Evolutionary conservation across 305 asterid genomes (phyloP).

Genomic region (Ilex paraguariensis): DNA sequence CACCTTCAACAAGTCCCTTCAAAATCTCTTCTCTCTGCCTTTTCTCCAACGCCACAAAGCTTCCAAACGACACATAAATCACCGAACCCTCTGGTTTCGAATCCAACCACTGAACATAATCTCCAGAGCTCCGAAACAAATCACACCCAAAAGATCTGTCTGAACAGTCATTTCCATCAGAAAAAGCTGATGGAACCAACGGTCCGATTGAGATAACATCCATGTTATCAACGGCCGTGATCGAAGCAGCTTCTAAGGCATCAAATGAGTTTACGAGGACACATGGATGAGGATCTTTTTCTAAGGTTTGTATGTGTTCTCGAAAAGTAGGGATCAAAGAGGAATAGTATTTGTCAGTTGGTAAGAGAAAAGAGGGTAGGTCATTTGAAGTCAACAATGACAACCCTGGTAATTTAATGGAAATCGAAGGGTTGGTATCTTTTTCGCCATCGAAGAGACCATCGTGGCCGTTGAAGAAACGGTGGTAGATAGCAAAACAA

Average conservation of each 20-base stretch:
- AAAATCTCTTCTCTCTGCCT: slow-evolving; percentile 50
- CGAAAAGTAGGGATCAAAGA: slow-evolving; percentile 18
- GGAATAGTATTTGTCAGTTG: slow-evolving; percentile 6
- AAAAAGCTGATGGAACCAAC: slow-evolving; percentile 39
- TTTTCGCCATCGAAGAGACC: slow-evolving; percentile 11
- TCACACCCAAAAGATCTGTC: slow-evolving; percentile 46
- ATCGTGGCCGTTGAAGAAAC: slow-evolving; percentile 19
- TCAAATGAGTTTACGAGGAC: slow-evolving; percentile 45
- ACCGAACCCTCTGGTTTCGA: slow-evolving; percentile 29
- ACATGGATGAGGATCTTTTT: slow-evolving; percentile 24
- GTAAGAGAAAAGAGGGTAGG: slow-evolving; percentile 37
- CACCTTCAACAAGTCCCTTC: slow-evolving; percentile 26
- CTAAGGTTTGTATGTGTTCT: slow-evolving; percentile 37
- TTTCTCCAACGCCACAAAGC: slow-evolving; percentile 27
- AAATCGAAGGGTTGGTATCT: slow-evolving; percentile 10
- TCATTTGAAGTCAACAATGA: slow-evolving; percentile 35
- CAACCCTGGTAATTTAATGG: slow-evolving; percentile 26
- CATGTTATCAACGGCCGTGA: slow-evolving; percentile 18
- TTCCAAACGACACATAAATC: slow-evolving; percentile 57
- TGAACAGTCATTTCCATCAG: slow-evolving; percentile 17
- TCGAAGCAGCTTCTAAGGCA: slow-evolving; percentile 33
- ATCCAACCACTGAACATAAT: slow-evolving; percentile 41
- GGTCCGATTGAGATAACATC: slow-evolving; percentile 45
- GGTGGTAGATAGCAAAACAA: slow-evolving; percentile 35
- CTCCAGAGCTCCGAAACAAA: slow-evolving; percentile 21